Evolutionary conservation across 2,329 filamentous ascomycete species (phyloP), one percentile per base, ranked within the genome.

Genomic region (Trichophyton schoenleinii): DNA sequence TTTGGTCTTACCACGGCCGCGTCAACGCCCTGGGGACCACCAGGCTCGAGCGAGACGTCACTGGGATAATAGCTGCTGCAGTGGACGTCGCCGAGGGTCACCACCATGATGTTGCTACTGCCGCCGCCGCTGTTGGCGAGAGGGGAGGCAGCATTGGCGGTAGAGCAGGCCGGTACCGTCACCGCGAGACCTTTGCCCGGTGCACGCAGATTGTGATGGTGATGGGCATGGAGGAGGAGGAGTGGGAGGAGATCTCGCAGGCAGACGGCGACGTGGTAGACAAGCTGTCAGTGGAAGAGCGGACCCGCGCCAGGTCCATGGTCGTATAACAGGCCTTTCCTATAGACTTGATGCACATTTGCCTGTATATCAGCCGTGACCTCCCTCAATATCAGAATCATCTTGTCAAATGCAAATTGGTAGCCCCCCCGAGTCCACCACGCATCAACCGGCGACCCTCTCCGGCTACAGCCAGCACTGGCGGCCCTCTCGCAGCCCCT

Each of bases 191-290:
- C 2, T 96, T 96, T 76, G 80, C 81, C 31, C 83, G 86, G 68
- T 88, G 88, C 62, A 80, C 81, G 63, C 90, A 96, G 79, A 86
- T 96, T 68, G 83, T 88, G 62, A 84, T 95, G 79, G 84, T 96
- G 15, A 85, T 92, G 71, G 92, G 91, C 67, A 95, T 96, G 90
- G 91, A 96, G 71, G 89, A 94, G 38, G 91, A 96, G 62, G 92
- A 96, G 74, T 96, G 91, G 88, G 88, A 92, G 57, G 90, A 94
- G 73, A 74, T 91, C 3, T 75, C 80, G 46, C 74, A 78, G 36
- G 79, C 77, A 41, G 74, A 73, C 38, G 71, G 75, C 57, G 79
- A 82, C 60, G 75, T 79, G 13, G 82, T 85, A 11, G 85, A 83
- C 58, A 87, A 83, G 9, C 84, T 94, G 69, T 79, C 81, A 58